Percentiles rank a stretch among this genome's conserved stretches.
These are phyloP conservation scores for Climacium dendroides DNA, from an alignment of 225 moss, liverwort and hornwort genomes.

Conservation along the genomic window DNA sequence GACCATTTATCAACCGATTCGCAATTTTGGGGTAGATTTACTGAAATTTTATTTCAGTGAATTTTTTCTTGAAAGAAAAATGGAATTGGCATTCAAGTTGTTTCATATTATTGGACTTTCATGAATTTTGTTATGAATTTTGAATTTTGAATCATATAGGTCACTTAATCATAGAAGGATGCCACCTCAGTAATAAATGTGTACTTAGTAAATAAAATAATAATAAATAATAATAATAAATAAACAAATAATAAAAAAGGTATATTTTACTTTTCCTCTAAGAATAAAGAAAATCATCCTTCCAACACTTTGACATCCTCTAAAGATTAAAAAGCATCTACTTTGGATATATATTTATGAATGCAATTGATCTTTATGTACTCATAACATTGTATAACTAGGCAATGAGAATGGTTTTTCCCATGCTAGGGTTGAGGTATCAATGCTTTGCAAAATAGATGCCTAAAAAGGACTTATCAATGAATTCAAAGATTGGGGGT, in stretches of 20 bases:
- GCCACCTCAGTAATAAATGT: accelerated
- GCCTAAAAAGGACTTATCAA: accelerated
- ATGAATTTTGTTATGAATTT: not conserved
- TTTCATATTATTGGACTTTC: not conserved
- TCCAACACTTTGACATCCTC: accelerated
- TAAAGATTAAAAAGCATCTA: not conserved
- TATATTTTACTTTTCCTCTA: no score
- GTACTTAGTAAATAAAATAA: accelerated
- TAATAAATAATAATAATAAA: no score
- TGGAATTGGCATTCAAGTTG: not conserved
- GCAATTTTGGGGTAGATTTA: not conserved
- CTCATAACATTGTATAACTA: not conserved
- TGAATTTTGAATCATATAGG: not conserved
- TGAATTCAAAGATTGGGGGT: not conserved
- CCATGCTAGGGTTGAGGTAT: accelerated
- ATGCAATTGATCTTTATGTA: not conserved
- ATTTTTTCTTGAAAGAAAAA: not conserved
- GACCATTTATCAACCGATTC: not conserved
- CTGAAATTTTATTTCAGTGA: not conserved
- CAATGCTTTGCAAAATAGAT: not conserved
- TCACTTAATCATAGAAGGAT: not conserved
- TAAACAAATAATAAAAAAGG: no score
- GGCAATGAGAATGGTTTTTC: not conserved
- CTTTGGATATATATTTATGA: not conserved
- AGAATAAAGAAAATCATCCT: not conserved